Base-by-base conservation (phyloP, 2,329 filamentous ascomycete species). In the Periglandula ipomoeae region DNA sequence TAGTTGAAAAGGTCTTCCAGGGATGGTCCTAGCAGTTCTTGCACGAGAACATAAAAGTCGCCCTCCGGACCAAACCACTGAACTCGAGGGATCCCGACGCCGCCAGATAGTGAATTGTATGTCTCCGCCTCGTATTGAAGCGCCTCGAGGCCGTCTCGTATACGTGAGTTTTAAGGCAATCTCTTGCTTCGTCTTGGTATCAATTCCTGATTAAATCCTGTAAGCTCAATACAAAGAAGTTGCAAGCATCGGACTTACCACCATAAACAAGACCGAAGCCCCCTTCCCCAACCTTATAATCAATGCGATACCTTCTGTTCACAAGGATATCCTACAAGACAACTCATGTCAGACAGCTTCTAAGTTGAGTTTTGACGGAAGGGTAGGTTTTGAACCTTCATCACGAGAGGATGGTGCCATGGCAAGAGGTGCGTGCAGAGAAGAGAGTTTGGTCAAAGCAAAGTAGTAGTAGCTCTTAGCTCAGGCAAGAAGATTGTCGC, bases 1-100 rank as follows among this genome's bases (percentile, higher is more conserved):
- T 97, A 97, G 81, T 97, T 97, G 87, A 98, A 97, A 32, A 98
- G 80, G 66, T 98, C 93, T 72, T 98, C 93, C 69, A 98, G 74
- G 63, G 86, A 93, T 57, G 93, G 93, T 30, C 93, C 93, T 50
- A 98, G 86, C 23, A 98, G 84, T 64, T 98, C 93, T 57, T 97
- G 82, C 45, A 98, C 93, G 90, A 98, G 96, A 68, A 91, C 93
- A 72, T 97, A 97, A 82, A 97, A 97, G 74, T 97, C 93, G 71
- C 91, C 96, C 73, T 98, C 93, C 52, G 90, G 96, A 59, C 93
- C 93, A 70, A 96, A 98, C 93, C 91, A 98, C 71, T 90, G 89
- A 64, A 97, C 93, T 64, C 96, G 96, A 45, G 93, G 93, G 57
- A 98, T 97, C 52, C 93, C 93, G 59, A 97, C 91, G 68, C 93